These are phyloP conservation scores for Prunus mira DNA, from an alignment of 306 rosid genomes.

Conservation along the genomic window DNA sequence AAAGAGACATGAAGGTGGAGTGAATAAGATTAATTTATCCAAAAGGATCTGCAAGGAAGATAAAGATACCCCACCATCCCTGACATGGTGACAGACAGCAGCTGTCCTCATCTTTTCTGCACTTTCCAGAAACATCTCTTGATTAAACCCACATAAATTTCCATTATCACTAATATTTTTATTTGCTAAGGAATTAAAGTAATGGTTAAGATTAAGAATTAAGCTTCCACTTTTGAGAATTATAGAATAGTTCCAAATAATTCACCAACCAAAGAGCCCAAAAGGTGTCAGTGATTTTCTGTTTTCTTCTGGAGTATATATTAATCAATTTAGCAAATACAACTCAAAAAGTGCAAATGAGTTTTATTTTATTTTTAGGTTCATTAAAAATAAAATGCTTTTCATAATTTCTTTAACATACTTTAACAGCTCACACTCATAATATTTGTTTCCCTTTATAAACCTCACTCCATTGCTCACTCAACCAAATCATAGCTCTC, in stretches of 20 bases:
- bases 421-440: conserved; percentile 5
- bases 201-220: background rate
- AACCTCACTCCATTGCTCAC: conserved; percentile 10
- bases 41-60: background rate
- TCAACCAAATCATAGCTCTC: background rate
- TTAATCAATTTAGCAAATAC: background rate
- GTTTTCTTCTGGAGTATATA: background rate
- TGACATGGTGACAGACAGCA: conserved; percentile 1
- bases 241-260: background rate
- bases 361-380: too few relatives aligned
- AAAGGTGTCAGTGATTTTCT: background rate
- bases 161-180: background rate
- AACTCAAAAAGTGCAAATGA: background rate
- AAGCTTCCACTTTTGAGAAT: background rate
- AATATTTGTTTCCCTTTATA: background rate
- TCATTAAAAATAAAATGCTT: background rate
- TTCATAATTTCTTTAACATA: background rate
- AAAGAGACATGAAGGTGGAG: background rate
- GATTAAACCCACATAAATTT: background rate
- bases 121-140: conserved; percentile 17
- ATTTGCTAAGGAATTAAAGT: background rate
- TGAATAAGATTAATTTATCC: background rate
- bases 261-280: background rate
- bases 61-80: conserved; percentile 3
- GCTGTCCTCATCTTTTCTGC: background rate